Evolutionary conservation across 2,329 filamentous ascomycete species (phyloP), one percentile per base, ranked within the genome.

Genomic region (Pseudocercospora eumusae): DNA sequence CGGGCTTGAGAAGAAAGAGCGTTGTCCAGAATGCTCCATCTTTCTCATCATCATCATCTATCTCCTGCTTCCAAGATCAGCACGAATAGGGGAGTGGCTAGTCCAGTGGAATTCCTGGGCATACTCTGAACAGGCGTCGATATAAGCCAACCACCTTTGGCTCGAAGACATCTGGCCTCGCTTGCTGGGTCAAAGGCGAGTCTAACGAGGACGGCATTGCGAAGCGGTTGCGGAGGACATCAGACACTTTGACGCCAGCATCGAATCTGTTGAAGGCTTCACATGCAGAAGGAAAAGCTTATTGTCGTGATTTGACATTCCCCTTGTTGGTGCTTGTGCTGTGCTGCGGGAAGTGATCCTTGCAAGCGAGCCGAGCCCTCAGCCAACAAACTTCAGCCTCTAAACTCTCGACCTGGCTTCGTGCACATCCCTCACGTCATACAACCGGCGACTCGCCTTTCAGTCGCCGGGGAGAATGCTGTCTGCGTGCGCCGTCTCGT

Each of bases 1-100:
- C 92, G 21, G 93, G 93, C 66, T 87, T 88, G 62, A 97, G 82
- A 40, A 99, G 84, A 76, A 99, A 99, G 79, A 99, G 92, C 77
- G 97, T 95, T 68, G 86, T 84, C 95, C 95, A 99, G 79, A 97
- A 99, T 47, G 92, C 93, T 64, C 96, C 92, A 0, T 91, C 85
- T 65, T 89, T 89, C 27, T 92, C 88, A 56, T 81, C 77, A 56
- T 81, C 77, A 62, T 86, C 84, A 64, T 89, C 84, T 59, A 87
- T 84, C 66, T 88, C 86, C 79, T 80, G 44, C 45, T 27, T 27
- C 28, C 18, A 33, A 44, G 4, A 18, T 18, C 10, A 44, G 15
- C 42, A 20, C 23, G 18, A 20, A n/a, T 11, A 20, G 20, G 10
- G 25, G 40, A 25, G 23, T 4, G 18, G 11, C 15, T 3, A 13